Base-by-base conservation (phyloP, 1,284 basidiomycete genomes). In the Cryptococcus maquisensis region DNA sequence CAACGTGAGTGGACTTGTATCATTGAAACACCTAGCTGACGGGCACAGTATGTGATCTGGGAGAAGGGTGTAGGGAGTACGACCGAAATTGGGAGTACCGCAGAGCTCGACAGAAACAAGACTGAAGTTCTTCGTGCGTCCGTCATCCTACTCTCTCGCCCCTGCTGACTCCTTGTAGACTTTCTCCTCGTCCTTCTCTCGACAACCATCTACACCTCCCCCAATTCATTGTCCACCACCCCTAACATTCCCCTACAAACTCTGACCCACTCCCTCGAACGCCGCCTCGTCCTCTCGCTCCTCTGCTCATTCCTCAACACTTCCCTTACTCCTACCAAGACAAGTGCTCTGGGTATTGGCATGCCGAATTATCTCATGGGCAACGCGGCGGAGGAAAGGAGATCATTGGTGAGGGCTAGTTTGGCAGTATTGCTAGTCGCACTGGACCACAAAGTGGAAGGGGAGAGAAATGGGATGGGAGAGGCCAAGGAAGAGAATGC, bases 221-320 rank as follows among this genome's bases (percentile, higher is more conserved):
- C 90, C 0, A 79, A 82, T 12, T 80, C 83, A 2, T 74, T 93
- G 16, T 82, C 90, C 69, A 82, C 82, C 24, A 82, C 82, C 56
- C 83, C 86, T 3, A 87, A 90, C 16, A 76, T 82, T 38, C 88
- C 87, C 65, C 83, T 88, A n/a, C 80, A 87, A 21, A 82, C 87
- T 69, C 79, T 87, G 54, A 86, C 90, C 12, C 86, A 90, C 71
- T 82, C 84, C 62, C 84, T 86, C 42, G 84, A 87, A 56, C 82
- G 90, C 32, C 83, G 89, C 45, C 82, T 91, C 60, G 85, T 93
- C 15, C 80, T 97, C 47, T 91, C 91, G 1, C 78, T 96, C 13
- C 77, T 97, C 6, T 97, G 93, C 72, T 95, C 92, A 9, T 78
- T 94, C 46, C 79, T 97, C 57, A 97, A 97, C 72, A 93, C 89